Conservation (phyloP, 352 stramenopile species). For the Pythium vanterpoolii region DNA sequence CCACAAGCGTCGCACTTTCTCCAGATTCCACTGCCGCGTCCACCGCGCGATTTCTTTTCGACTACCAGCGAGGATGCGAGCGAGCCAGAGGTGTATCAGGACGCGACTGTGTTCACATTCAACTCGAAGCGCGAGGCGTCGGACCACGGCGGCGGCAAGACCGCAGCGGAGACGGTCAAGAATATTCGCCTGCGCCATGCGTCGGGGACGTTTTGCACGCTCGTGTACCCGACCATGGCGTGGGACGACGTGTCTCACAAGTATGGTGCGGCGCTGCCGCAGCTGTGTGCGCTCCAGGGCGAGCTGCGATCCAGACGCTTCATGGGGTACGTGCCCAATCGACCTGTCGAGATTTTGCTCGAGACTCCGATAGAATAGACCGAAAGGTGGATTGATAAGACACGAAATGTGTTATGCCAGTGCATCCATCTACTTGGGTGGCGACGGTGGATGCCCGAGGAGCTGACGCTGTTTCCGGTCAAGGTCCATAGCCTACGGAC, state of each 20-base stretch:
- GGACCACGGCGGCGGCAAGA: conserved; percentile 68
- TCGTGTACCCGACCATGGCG: conserved; percentile 46
- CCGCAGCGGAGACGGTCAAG: conserved; percentile 69
- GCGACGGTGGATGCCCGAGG: conserved; percentile 26
- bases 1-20: conserved; percentile 36
- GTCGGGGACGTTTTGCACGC: conserved; percentile 73
- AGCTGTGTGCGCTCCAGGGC: conserved; percentile 39
- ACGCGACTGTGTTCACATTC: conserved; percentile 65
- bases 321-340: conserved; percentile 44
- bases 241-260: conserved; percentile 45
- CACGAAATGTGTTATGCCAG: background rate
- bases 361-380: conserved; percentile 15
- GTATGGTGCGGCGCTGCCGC: conserved; percentile 37
- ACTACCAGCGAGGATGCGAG: conserved; percentile 7
- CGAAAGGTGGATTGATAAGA: background rate
- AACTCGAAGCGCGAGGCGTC: conserved; percentile 54
- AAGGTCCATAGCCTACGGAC: conserved; percentile 58
- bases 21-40: conserved; percentile 51
- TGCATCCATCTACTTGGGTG: conserved; percentile 17
- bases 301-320: conserved; percentile 58
- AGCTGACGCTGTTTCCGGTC: conserved; percentile 48
- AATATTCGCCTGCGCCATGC: conserved; percentile 88
- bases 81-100: conserved; percentile 45
- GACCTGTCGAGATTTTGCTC: conserved; percentile 39
- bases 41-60: conserved; percentile 15